Conservation (phyloP, 495 filamentous ascomycete genomes). For the Cercophora scortea region DNA sequence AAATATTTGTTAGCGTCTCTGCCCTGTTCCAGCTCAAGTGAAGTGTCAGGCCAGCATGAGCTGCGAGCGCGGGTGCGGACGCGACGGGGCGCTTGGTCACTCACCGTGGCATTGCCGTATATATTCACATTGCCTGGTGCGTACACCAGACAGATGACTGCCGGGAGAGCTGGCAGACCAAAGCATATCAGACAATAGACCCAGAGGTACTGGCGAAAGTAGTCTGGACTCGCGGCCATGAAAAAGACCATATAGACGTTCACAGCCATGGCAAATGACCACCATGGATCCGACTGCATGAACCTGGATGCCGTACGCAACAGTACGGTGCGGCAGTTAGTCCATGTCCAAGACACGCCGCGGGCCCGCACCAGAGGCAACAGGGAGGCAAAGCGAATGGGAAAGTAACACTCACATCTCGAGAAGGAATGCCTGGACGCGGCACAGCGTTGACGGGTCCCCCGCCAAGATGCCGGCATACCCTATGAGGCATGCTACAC, state of each 20-base stretch:
- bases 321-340: not conserved
- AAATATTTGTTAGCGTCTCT: too few relatives aligned
- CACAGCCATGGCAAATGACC: slow-evolving; percentile 70
- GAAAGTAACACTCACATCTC: slow-evolving; percentile 38
- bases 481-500: slow-evolving; percentile 66
- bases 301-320: slow-evolving; percentile 27
- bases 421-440: slow-evolving; percentile 71
- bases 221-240: slow-evolving; percentile 54
- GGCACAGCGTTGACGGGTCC: slow-evolving; percentile 50
- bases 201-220: slow-evolving; percentile 59
- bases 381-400: not conserved
- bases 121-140: slow-evolving; percentile 38
- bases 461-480: slow-evolving; percentile 47
- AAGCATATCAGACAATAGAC: slow-evolving; percentile 67
- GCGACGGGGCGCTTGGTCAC: not conserved
- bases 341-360: too few relatives aligned
- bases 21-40: too few relatives aligned
- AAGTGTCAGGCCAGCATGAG: not conserved
- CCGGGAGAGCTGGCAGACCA: slow-evolving; percentile 63
- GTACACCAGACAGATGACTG: slow-evolving; percentile 56
- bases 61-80: too few relatives aligned
- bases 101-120: slow-evolving; percentile 65
- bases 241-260: slow-evolving; percentile 87
- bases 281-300: slow-evolving; percentile 52
- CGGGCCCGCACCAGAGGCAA: not conserved